phyloP scores from a whole-genome alignment of 108 stramenopile genomes.

The Skeletonema tropicum region DNA sequence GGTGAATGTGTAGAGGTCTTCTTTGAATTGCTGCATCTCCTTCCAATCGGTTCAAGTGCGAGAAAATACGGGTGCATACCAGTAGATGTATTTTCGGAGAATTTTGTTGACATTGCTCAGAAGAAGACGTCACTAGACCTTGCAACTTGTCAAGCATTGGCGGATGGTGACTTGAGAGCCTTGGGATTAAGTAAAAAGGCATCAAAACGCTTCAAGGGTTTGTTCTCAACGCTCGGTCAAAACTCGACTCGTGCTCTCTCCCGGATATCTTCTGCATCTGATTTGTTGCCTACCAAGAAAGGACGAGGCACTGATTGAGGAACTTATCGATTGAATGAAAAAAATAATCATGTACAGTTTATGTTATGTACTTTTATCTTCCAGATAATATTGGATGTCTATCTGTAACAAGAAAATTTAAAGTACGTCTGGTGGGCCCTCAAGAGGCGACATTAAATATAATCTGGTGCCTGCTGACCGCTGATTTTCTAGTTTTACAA shows the following conservation, averaged over 20 bases:
- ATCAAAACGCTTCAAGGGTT: conserved; percentile 20
- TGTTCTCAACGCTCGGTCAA: conserved; percentile 14
- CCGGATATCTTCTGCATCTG: conserved; percentile 2
- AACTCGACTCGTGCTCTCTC: neutral
- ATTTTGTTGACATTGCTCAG: conserved; percentile 30
- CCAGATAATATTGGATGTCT: too few relatives aligned
- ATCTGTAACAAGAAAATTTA: too few relatives aligned
- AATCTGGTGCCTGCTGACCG: too few relatives aligned
- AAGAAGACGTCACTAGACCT: conserved; percentile 44
- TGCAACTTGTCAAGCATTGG: conserved; percentile 34
- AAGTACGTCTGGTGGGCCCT: too few relatives aligned
- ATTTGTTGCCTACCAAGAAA: neutral
- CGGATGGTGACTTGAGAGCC: conserved; percentile 32
- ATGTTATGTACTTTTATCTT: too few relatives aligned
- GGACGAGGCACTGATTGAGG: too few relatives aligned
- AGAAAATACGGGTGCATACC: conserved; percentile 47
- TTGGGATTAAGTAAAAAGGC: conserved; percentile 49
- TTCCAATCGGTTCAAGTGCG: conserved; percentile 25
- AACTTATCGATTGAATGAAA: too few relatives aligned
- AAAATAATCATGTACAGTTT: too few relatives aligned
- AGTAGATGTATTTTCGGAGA: conserved; percentile 27
- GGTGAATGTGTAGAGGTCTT: conserved; percentile 61
- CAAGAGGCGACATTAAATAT: too few relatives aligned
- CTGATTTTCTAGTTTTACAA: too few relatives aligned
- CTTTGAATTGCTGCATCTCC: conserved; percentile 53